Conservation (phyloP, 1,284 basidiomycete genomes). For the Ustilago cynodontis region DNA sequence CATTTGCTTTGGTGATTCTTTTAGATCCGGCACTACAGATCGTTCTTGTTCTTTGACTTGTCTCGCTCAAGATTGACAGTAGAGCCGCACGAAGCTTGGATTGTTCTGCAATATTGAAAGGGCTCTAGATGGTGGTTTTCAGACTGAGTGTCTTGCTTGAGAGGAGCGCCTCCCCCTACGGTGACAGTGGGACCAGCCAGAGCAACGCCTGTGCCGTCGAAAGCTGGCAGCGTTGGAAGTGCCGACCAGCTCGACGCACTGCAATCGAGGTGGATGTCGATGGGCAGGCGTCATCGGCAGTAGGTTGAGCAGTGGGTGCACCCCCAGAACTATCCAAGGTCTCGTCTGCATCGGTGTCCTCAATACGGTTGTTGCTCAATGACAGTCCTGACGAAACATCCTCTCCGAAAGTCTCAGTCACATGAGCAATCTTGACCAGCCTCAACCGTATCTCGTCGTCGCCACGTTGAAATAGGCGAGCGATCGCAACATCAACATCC, state of each 20-base stretch:
- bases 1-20: no score
- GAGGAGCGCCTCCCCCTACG: conserved; percentile 40
- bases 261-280: conserved; percentile 9
- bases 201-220: conserved; percentile 30
- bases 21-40: neutral
- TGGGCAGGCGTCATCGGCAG: neutral
- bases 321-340: conserved; percentile 15
- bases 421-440: no score
- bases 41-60: neutral
- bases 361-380: conserved; percentile 2
- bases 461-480: no score
- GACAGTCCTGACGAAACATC: no score
- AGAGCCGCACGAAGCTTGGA: no score
- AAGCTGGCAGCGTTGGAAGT: conserved; percentile 44
- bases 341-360: conserved; percentile 21
- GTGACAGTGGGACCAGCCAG: conserved; percentile 54
- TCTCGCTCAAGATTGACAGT: no score
- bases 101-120: conserved; percentile 57
- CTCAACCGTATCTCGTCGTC: no score
- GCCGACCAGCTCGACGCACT: conserved; percentile 40
- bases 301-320: neutral
- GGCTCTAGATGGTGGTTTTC: conserved; percentile 63
- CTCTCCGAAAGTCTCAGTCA: no score
- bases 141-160: conserved; percentile 35
- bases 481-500: no score